A percentile compares a stretch with the other conserved stretches of the same genome.
phyloP scores from a whole-genome alignment of 2,329 filamentous ascomycete species.

The Diaporthe nobilis region DNA sequence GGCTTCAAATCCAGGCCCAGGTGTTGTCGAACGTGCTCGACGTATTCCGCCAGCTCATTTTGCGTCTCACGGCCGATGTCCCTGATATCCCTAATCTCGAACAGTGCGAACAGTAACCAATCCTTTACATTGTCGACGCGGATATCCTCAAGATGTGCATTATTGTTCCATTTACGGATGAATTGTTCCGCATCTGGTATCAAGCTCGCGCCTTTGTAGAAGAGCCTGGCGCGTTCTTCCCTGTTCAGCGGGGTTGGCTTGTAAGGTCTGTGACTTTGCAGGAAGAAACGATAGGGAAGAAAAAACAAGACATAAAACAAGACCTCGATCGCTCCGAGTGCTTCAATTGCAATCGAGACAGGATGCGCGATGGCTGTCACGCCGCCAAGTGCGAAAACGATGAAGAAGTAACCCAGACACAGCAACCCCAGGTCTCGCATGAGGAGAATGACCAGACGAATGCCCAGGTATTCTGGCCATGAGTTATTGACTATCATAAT shows the following conservation, averaged over 20 bases:
- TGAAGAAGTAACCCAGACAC: slow-evolving; percentile 2
- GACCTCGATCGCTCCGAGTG: background rate
- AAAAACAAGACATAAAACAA: background rate
- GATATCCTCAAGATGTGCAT: background rate
- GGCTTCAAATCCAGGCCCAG: slow-evolving; percentile 2
- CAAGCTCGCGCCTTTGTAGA: background rate
- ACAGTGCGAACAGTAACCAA: background rate
- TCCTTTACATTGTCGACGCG: background rate
- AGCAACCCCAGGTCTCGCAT: slow-evolving; percentile 6
- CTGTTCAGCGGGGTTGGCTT: background rate
- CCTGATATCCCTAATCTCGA: background rate
- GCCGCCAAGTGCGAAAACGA: background rate
- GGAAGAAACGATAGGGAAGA: slow-evolving; percentile 2
- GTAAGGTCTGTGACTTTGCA: background rate
- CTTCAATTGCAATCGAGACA: background rate
- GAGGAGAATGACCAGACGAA: background rate
- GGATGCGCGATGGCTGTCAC: background rate
- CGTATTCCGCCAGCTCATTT: background rate
- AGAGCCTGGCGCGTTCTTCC: background rate
- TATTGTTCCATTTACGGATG: background rate
- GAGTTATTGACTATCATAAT: slow-evolving; percentile 5
- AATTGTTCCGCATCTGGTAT: background rate
- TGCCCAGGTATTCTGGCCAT: background rate
- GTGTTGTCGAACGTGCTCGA: background rate
- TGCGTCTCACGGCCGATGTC: background rate